Conservation (phyloP, 257 asterid genomes). For the Salvia miltiorrhiza region DNA sequence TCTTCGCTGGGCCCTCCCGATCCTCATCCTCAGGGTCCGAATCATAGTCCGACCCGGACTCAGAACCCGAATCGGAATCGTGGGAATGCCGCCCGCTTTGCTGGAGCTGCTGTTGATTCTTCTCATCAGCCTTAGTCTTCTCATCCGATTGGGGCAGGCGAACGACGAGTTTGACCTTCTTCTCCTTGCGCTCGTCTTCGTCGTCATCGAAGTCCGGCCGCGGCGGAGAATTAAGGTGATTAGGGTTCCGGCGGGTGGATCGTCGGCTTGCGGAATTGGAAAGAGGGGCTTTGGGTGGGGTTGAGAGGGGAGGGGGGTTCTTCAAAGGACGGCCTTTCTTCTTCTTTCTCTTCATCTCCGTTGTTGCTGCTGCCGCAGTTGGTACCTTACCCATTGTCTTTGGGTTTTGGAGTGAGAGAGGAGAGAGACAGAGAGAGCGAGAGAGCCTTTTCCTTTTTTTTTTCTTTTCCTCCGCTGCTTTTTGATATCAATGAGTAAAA, state of each 20-base stretch:
- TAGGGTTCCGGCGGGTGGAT: slow-evolving; percentile 63
- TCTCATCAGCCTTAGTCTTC: slow-evolving; percentile 13
- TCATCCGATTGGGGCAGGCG: slow-evolving; percentile 65
- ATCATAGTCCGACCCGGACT: slow-evolving; percentile 36
- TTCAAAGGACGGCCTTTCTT: slow-evolving; percentile 84
- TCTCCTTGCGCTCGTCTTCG: slow-evolving; percentile 83
- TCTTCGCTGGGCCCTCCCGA: slow-evolving; percentile 38
- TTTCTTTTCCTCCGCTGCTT: not conserved
- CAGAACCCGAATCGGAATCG: slow-evolving; percentile 54
- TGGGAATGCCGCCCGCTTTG: slow-evolving; percentile 34
- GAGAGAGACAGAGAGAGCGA: slow-evolving; percentile 4
- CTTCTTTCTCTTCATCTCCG: slow-evolving; percentile 67
- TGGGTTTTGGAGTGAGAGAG: slow-evolving; percentile 24
- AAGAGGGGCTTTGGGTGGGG: slow-evolving; percentile 30
- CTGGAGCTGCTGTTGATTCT: slow-evolving; percentile 18
- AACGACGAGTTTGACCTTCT: slow-evolving; percentile 84
- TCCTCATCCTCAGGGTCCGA: slow-evolving; percentile 46
- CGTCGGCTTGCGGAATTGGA: slow-evolving; percentile 44
- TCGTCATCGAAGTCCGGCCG: slow-evolving; percentile 50
- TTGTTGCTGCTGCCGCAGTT: slow-evolving; percentile 31
- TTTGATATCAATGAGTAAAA: slow-evolving; percentile 11
- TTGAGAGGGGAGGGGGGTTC: slow-evolving; percentile 32
- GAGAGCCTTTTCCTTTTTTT: not conserved
- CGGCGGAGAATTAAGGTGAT: slow-evolving; percentile 27
- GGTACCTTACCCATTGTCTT: slow-evolving; percentile 66